A percentile compares a stretch with the other conserved stretches of the same genome.
Evolutionary conservation across 2,329 filamentous ascomycete genomes (phyloP).

Genomic region (Clonostachys byssicola): DNA sequence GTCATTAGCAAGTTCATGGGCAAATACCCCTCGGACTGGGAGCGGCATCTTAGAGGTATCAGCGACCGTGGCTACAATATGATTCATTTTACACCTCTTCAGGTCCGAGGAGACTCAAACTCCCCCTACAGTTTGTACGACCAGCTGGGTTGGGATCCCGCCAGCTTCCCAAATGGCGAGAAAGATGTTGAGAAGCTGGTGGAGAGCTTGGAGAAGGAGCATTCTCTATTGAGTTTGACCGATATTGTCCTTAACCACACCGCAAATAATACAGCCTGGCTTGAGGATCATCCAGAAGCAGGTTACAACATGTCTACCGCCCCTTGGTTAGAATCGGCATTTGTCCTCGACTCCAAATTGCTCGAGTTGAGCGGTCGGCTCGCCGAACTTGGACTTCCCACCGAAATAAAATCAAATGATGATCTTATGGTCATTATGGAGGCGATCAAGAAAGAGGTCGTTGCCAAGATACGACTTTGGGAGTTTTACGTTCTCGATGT

Average conservation of each 20-base stretch:
- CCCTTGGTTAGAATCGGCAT: constrained; percentile 67
- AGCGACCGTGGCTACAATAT: constrained; percentile 94
- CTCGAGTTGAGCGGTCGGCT: constrained; percentile 76
- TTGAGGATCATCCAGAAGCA: constrained; percentile 89
- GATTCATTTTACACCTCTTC: constrained; percentile 95
- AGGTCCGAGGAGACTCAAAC: constrained; percentile 83
- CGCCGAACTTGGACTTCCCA: constrained; percentile 68
- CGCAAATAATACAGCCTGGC: constrained; percentile 90
- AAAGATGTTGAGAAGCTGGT: constrained; percentile 75
- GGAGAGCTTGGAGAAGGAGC: constrained; percentile 75
- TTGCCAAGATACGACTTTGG: constrained; percentile 79
- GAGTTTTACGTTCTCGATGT: constrained; percentile 88
- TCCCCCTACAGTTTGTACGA: constrained; percentile 97
- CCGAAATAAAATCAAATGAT: constrained; percentile 62
- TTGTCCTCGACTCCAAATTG: constrained; percentile 55
- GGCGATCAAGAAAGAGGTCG: constrained; percentile 74
- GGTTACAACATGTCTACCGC: constrained; percentile 93
- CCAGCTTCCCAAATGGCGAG: constrained; percentile 80
- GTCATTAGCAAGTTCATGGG: constrained; percentile 98
- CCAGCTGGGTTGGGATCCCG: constrained; percentile 80
- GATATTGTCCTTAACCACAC: constrained; percentile 99
- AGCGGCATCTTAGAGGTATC: constrained; percentile 83
- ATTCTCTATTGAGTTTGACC: constrained; percentile 82
- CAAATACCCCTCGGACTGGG: constrained; percentile 83
- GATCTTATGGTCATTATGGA: constrained; percentile 82